Conservation (phyloP, 2,329 filamentous ascomycete species). For the Colletotrichum sp. region DNA sequence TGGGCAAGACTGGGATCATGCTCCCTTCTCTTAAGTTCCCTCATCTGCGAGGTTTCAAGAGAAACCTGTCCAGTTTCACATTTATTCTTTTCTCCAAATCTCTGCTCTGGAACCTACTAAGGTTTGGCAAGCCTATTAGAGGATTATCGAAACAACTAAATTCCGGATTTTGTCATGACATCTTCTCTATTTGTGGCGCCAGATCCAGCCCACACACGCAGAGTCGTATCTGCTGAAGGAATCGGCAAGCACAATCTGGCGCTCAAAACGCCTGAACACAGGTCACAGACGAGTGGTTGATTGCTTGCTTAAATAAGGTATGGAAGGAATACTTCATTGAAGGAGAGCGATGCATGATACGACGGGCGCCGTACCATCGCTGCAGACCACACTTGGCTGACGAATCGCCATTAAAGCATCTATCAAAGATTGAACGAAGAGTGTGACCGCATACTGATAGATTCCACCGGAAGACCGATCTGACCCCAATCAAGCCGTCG, state of each 20-base stretch:
- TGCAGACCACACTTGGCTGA: neutral
- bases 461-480: neutral
- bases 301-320: too few relatives aligned
- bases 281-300: neutral
- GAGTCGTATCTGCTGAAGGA: too few relatives aligned
- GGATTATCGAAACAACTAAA: too few relatives aligned
- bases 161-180: too few relatives aligned
- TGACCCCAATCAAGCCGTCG: neutral
- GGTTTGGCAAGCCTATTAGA: too few relatives aligned
- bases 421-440: neutral
- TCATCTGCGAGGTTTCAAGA: neutral
- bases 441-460: neutral
- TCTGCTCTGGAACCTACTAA: too few relatives aligned
- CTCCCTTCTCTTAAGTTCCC: neutral
- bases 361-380: neutral
- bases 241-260: neutral
- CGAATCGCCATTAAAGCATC: neutral
- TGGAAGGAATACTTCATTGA: neutral
- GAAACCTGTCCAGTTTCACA: too few relatives aligned
- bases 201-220: too few relatives aligned
- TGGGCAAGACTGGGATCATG: neutral
- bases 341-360: neutral
- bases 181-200: too few relatives aligned
- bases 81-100: too few relatives aligned
- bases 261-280: neutral